Evolutionary conservation across 371 early-diverging fungal genomes (phyloP).

Genomic region (Mucor ambiguus): DNA sequence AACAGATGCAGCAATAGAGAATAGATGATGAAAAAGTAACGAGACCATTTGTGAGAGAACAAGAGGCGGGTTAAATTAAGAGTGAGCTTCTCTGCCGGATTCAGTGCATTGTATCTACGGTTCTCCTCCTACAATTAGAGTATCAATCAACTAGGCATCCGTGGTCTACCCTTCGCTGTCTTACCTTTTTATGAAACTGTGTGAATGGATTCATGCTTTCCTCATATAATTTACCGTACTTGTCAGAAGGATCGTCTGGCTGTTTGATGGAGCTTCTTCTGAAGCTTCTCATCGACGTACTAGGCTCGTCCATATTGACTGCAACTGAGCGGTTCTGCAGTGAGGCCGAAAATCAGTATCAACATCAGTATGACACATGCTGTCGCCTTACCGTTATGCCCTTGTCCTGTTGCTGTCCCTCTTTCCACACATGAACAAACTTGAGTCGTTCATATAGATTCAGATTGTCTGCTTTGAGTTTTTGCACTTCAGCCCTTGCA

Average conservation of each 20-base stretch:
- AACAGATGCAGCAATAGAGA: constrained; percentile 74
- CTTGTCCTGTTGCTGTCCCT: constrained; percentile 32
- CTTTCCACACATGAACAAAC: constrained; percentile 64
- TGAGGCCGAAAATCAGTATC: too few species aligned
- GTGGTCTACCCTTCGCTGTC: neutral
- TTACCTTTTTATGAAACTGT: constrained; percentile 75
- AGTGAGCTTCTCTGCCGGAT: constrained; percentile 76
- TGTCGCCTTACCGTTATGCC: constrained; percentile 28
- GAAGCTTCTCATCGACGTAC: constrained; percentile 16
- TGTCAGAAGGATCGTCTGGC: constrained; percentile 57
- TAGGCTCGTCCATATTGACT: constrained; percentile 21
- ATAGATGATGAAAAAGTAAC: constrained; percentile 75
- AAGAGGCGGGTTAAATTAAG: constrained; percentile 67
- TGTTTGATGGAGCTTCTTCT: constrained; percentile 14
- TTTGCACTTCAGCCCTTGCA: constrained; percentile 64
- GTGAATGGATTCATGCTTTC: constrained; percentile 88
- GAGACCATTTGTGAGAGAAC: constrained; percentile 73
- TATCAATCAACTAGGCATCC: too few species aligned
- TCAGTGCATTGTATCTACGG: constrained; percentile 72
- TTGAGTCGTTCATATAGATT: constrained; percentile 86
- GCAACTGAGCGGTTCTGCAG: constrained; percentile 29
- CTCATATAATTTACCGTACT: constrained; percentile 82
- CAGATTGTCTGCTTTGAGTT: constrained; percentile 78
- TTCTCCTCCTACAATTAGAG: constrained; percentile 61
- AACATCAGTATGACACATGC: too few species aligned